Base-by-base conservation (phyloP, 768 basidiomycete genomes). In the Suillus subalutaceus region DNA sequence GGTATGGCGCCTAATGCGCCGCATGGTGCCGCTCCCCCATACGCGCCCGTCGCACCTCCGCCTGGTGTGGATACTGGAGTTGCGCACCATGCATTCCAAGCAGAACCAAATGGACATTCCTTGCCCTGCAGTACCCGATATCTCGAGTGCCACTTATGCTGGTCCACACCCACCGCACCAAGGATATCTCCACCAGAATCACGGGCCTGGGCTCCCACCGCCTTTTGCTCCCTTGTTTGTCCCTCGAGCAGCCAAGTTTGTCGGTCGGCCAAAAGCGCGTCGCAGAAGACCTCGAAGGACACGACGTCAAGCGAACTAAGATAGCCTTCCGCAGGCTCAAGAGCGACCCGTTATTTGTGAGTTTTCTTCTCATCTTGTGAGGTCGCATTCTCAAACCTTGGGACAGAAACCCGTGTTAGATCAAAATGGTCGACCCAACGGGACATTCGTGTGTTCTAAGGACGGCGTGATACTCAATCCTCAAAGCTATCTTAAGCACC, bases 241-340 rank as follows among this genome's bases (percentile, higher is more conserved):
- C 26, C 16, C 52, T 30, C 16, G 20, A 35, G 10, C 12, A 32
- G 15, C 50, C 50, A 15, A 1, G 5, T 20, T 56, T 20, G 2
- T 20, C 18, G 6, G 32, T 6, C 2, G 16, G 23, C 26, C 1
- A 35, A 35, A 56, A 56, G 12, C 20, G 35, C 12, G 10, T n/a
- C 6, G 20, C 55, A 6, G 20, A 56, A 7, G 55, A 56, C 32
- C 6, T 20, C 8, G 7, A 8, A n/a, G 20, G 1, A 2, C 18
- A 2, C 5, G 1, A 13, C 4, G 7, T 6, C 20, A 56, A 35
- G 18, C 32, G 12, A 20, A 3, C 1, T 10, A n/a, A 56, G 13
- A n/a, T 20, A 4, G 2, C 3, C 2, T 16, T 1, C 1, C 1
- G 32, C 10, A 9, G 5, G 10, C 35, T 35, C 2, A 13, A 1